phyloP scores from a whole-genome alignment of 2,329 filamentous ascomycete genomes.

The Cladorrhinum sp. region DNA sequence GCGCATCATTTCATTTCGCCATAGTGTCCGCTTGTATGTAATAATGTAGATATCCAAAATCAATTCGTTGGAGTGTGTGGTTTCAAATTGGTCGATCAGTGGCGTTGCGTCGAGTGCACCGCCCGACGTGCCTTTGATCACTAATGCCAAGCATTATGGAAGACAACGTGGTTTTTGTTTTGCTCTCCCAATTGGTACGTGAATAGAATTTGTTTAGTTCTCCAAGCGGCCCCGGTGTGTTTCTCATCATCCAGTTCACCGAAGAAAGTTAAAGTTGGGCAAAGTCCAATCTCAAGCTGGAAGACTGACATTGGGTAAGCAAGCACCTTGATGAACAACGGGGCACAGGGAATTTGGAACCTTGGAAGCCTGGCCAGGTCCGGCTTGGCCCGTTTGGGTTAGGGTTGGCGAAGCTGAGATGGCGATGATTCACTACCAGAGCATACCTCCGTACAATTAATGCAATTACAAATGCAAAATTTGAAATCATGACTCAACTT shows the following conservation, averaged over 20 bases:
- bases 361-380: no score
- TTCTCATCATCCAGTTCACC: no score
- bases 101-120: neutral
- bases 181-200: neutral
- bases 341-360: no score
- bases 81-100: neutral
- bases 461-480: neutral
- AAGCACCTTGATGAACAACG: no score
- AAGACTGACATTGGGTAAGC: no score
- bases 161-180: neutral
- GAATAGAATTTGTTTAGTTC: neutral
- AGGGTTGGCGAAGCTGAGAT: neutral
- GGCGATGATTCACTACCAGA: neutral
- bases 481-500: neutral
- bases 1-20: conserved; percentile 16
- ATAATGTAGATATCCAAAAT: neutral
- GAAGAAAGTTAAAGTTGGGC: neutral
- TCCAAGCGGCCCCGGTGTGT: no score
- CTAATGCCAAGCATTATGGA: neutral
- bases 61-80: neutral
- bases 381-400: neutral
- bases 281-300: no score
- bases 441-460: neutral
- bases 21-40: neutral
- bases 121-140: neutral